Conservation (phyloP, 768 basidiomycete species). For the Pleurotus salmoneostramineus region DNA sequence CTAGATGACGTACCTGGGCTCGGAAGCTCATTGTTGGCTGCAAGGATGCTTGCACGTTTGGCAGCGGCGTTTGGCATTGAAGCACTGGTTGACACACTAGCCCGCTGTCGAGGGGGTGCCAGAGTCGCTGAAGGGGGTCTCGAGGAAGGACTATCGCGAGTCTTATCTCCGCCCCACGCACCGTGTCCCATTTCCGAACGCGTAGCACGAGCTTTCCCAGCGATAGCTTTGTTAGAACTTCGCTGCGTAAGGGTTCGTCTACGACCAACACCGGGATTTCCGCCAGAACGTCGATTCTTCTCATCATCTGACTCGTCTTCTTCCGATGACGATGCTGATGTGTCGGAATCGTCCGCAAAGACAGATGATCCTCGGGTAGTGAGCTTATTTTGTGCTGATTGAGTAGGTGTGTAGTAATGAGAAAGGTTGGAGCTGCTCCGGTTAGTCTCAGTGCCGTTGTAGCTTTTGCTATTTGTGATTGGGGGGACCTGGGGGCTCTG, state of each 20-base stretch:
- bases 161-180: slow-evolving; percentile 6
- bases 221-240: slow-evolving; percentile 6
- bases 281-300: background rate
- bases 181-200: slow-evolving; percentile 14
- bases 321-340: slow-evolving; percentile 30
- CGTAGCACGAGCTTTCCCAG: slow-evolving; percentile 12
- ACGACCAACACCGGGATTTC: slow-evolving; percentile 13
- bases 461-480: background rate
- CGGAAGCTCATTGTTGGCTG: slow-evolving; percentile 24
- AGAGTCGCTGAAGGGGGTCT: background rate
- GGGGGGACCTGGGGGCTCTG: slow-evolving; percentile 25
- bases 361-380: slow-evolving; percentile 1
- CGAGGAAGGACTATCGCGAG: background rate
- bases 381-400: background rate
- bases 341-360: slow-evolving; percentile 16
- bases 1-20: slow-evolving; percentile 22
- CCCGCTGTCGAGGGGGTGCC: slow-evolving; percentile 29
- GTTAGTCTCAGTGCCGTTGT: background rate
- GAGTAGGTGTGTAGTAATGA: background rate
- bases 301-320: slow-evolving; percentile 27
- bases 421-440: slow-evolving; percentile 6
- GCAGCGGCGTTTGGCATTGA: slow-evolving; percentile 48
- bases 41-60: slow-evolving; percentile 41
- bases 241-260: slow-evolving; percentile 29
- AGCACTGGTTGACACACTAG: slow-evolving; percentile 59